These are phyloP conservation scores for Vitis hybrid DNA, from an alignment of 177 flowering plant species.

Conservation along the genomic window DNA sequence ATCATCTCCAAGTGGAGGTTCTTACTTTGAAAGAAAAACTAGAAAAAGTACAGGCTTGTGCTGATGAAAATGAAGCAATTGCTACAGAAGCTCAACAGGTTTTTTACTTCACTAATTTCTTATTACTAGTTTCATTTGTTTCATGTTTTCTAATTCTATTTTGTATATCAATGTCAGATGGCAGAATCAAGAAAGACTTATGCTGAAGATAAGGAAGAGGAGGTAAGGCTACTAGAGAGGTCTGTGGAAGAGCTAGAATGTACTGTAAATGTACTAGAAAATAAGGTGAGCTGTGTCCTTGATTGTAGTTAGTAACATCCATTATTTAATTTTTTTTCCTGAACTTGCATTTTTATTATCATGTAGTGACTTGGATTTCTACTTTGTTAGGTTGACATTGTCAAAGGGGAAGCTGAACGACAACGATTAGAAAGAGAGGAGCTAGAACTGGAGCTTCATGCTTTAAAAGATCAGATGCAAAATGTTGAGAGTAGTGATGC, in stretches of 20 bases:
- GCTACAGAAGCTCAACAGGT: constrained; percentile 84
- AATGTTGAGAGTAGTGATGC: constrained; percentile 43
- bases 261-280: constrained; percentile 81
- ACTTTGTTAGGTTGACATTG: constrained; percentile 63
- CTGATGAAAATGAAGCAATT: constrained; percentile 74
- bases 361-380: constrained; percentile 5
- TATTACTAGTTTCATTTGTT: background rate
- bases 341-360: background rate
- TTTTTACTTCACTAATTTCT: background rate
- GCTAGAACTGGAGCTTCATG: constrained; percentile 79
- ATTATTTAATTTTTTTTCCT: background rate
- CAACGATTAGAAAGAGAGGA: constrained; percentile 88
- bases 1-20: constrained; percentile 50
- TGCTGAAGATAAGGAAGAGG: constrained; percentile 86
- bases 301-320: background rate
- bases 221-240: constrained; percentile 79
- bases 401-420: constrained; percentile 87
- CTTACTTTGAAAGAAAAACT: constrained; percentile 58
- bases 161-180: constrained; percentile 36
- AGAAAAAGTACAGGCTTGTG: constrained; percentile 48
- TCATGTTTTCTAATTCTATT: constrained; percentile 13
- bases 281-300: constrained; percentile 55
- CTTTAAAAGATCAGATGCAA: constrained; percentile 65
- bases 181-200: constrained; percentile 64
- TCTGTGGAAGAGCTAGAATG: constrained; percentile 93